Evolutionary conservation across 208 protist genomes (phyloP).

Genomic region (Acanthamoeba triangularis): DNA sequence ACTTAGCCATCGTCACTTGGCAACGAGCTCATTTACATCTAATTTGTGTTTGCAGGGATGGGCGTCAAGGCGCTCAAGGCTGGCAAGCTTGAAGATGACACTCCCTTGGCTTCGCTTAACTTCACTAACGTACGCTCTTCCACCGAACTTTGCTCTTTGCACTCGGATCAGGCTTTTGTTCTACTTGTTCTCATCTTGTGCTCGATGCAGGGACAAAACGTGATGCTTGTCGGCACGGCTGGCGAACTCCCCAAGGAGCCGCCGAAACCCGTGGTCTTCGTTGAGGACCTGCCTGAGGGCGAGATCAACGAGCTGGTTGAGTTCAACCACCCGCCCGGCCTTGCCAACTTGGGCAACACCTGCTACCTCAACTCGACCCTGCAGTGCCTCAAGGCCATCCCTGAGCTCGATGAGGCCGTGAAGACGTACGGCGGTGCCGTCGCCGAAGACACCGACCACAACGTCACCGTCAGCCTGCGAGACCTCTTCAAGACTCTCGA

Average conservation of each 20-base stretch:
- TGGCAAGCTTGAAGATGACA: constrained; percentile 83
- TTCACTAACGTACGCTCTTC: constrained; percentile 9
- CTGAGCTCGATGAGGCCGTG: constrained; percentile 84
- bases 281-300: constrained; percentile 89
- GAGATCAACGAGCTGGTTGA: constrained; percentile 57
- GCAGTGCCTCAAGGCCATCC: constrained; percentile 79
- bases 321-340: constrained; percentile 75
- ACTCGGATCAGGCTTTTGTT: neutral
- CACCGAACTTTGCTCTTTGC: neutral
- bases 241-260: constrained; percentile 82
- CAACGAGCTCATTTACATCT: neutral
- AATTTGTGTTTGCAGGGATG: neutral
- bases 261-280: constrained; percentile 80
- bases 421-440: neutral
- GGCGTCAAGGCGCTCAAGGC: constrained; percentile 89
- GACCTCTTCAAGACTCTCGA: constrained; percentile 72
- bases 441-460: constrained; percentile 1
- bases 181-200: neutral
- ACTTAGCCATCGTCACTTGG: neutral
- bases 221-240: constrained; percentile 90
- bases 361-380: constrained; percentile 57
- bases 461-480: constrained; percentile 54
- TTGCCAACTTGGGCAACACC: constrained; percentile 67
- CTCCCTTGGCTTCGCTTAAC: neutral
- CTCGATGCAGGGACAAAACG: constrained; percentile 81